Base-by-base conservation (phyloP, 768 basidiomycete species). In the Vararia minispora region DNA sequence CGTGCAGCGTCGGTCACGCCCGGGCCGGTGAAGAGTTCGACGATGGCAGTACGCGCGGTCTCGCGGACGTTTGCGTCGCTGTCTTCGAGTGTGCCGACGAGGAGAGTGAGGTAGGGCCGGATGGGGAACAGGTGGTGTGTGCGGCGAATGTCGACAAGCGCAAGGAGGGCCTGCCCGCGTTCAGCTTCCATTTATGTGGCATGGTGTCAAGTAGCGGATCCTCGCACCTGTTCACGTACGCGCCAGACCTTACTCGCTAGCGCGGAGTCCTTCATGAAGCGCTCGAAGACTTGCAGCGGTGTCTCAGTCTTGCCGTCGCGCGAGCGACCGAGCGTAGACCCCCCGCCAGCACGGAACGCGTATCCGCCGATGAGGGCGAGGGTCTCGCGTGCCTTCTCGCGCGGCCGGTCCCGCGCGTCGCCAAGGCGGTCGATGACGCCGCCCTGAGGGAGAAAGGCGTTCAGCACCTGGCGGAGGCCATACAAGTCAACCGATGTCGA, bases 61-160 rank as follows among this genome's bases (percentile, higher is more conserved):
- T 90, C 83, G 30, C 95, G 81, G 37, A 98, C 95, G 48, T 77
- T 75, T 14, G 82, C 74, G 53, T 99, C 95, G 1, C 78, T 75
- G 58, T 98, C 94, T 62, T 97, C 87, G 22, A 99, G 68, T 27
- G 79, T 68, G 39, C 80, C 85, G 24, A 97, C 87, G 35, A 99
- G 73, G 10, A 69, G 60, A 1, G 82, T 58, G 23, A 94, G 71
- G 59, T 82, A 97, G 5, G 84, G 73, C 31, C 83, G 72, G 29
- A 95, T 74, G 25, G 88, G 87, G 42, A 89, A 87, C 30, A 73
- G 64, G 50, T 74, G 72, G 55, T 84, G 74, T 30, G 62, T 55
- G 26, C 80, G 76, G 36, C 86, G 79, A 48, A 89, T 71, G 48
- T 80, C 70, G 13, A 83, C 81, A 6, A 89, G 66, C 13, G 74